A percentile compares a stretch with the other conserved stretches of the same genome.
Evolutionary conservation across 164 flowering plant genomes (phyloP).

Genomic region (Dillenia turbinata): DNA sequence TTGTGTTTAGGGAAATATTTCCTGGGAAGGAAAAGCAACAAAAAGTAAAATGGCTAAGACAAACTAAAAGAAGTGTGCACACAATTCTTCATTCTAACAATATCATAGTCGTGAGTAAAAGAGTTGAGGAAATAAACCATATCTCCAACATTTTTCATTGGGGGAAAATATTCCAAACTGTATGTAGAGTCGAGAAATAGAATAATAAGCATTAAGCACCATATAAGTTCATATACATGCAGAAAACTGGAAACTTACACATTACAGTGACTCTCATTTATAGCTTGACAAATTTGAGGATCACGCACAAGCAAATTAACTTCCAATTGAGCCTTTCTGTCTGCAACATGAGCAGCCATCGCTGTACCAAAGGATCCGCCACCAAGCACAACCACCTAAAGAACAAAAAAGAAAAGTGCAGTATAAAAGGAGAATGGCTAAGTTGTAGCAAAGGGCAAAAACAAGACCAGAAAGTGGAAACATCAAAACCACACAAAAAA

Average conservation of each 20-base stretch:
- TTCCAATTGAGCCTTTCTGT: slow-evolving; percentile 60
- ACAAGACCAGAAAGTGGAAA: too few species aligned
- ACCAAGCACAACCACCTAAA: slow-evolving; percentile 90
- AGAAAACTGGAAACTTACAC: slow-evolving; percentile 29
- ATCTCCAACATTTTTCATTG: too few species aligned
- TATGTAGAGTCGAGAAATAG: too few species aligned
- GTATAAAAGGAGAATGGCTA: not conserved
- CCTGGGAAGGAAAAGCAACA: slow-evolving; percentile 23
- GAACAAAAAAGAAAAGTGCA: not conserved
- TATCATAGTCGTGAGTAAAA: too few species aligned
- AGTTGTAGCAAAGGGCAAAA: too few species aligned
- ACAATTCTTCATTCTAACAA: too few species aligned
- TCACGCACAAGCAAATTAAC: slow-evolving; percentile 88
- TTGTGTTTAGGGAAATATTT: slow-evolving; percentile 83
- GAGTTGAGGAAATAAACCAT: too few species aligned
- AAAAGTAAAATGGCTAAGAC: not conserved
- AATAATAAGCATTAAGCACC: too few species aligned
- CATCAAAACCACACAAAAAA: too few species aligned
- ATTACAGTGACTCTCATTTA: slow-evolving; percentile 66
- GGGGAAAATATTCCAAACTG: too few species aligned
- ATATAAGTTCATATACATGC: not conserved
- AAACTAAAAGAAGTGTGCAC: too few species aligned
- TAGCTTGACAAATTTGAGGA: slow-evolving; percentile 65
- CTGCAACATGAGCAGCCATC: slow-evolving; percentile 94
- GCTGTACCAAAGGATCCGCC: slow-evolving; percentile 99